These are phyloP conservation scores for Forsythia viridissima DNA, from an alignment of 257 asterid species.

Conservation along the genomic window DNA sequence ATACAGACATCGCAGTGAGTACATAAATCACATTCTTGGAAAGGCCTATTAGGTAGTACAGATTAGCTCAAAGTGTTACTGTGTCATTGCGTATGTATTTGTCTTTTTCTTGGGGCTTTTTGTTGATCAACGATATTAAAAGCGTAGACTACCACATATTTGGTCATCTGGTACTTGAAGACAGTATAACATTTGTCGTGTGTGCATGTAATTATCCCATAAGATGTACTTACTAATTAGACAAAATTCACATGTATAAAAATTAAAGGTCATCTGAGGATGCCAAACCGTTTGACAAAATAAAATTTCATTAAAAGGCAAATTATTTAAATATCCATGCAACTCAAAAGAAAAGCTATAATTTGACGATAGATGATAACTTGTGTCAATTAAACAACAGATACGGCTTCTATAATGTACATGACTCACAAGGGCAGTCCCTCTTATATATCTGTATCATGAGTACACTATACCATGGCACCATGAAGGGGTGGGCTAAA, in stretches of 20 bases:
- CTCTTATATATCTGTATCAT: background rate
- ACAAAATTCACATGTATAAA: too few relatives aligned
- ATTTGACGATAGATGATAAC: background rate
- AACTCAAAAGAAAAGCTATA: background rate
- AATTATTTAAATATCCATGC: background rate
- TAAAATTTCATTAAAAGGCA: background rate
- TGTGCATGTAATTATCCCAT: background rate
- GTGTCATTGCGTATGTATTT: background rate
- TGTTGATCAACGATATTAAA: too few relatives aligned
- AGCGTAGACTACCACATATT: background rate
- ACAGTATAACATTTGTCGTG: background rate
- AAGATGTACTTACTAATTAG: too few relatives aligned
- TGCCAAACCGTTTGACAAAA: background rate
- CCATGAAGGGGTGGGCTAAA: background rate
- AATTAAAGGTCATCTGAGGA: background rate
- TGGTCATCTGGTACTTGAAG: background rate
- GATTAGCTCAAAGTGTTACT: background rate
- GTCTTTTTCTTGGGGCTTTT: too few relatives aligned
- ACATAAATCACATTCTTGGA: background rate
- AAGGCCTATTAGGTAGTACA: background rate
- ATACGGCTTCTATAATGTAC: background rate
- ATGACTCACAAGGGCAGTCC: background rate
- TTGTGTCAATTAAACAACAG: background rate
- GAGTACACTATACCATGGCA: background rate
- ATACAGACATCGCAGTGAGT: background rate